Base-by-base conservation (phyloP, 805 yeast species). In the Suhomyces xylopsoci region DNA sequence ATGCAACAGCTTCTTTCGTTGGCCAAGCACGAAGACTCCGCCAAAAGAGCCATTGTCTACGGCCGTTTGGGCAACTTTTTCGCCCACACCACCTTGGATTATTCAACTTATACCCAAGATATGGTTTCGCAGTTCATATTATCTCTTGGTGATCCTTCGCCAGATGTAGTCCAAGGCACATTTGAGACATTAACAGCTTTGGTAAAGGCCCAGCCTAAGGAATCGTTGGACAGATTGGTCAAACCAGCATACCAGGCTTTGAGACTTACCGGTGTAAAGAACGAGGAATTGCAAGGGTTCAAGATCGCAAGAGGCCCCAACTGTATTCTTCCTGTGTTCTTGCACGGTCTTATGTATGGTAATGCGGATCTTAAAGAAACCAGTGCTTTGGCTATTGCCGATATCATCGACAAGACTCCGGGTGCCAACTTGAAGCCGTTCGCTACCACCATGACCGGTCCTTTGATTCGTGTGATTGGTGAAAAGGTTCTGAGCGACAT, bases 271-370 rank as follows among this genome's bases (percentile, higher is more conserved):
- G 90, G 91, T 24, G 76, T 76, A 20, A 74, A 75, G 36, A 87
- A 84, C 1, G 79, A 80, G 62, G 90, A 88, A 30, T 69, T 92
- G 49, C 82, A 85, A 32, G 97, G 90, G 0, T 88, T 92, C 68
- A 65, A 81, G 56, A 62, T 83, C 73, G 84, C 96, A 69, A 84
- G 84, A 67, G 96, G 98, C 48, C 96, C 97, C 54, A 84, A 81
- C 64, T 87, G 96, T 71, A 71, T 94, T 40, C 77, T 94, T 60
- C 99, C 99, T 26, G 82, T 96, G 50, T 94, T 94, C 76, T 74
- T 90, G 59, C 97, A 93, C 67, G 98, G 98, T 55, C 81, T 94
- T 63, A 90, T 93, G 96, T 90, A 91, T 69, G 99, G 99, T 58
- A 81, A 81, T 49, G 78, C 83, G 56, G 90, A 85, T 48, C 93